These are phyloP conservation scores for Zasmidium cellare DNA, from an alignment of 2,329 filamentous ascomycete species.

Conservation along the genomic window DNA sequence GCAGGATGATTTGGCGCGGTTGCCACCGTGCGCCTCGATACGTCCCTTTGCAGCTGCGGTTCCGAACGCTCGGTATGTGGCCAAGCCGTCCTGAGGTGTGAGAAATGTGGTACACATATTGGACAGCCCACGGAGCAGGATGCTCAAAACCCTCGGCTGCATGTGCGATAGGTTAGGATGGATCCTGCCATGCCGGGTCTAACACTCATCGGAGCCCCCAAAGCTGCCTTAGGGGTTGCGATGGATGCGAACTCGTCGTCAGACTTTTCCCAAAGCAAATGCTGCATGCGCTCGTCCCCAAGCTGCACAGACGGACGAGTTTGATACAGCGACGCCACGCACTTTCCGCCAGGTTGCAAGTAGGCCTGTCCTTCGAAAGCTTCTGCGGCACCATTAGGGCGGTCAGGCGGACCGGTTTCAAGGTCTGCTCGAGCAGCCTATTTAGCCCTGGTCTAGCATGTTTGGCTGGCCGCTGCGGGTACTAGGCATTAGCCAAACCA, in stretches of 20 bases:
- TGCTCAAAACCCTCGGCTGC: background rate
- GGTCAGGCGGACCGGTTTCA: conserved; percentile 21
- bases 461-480: background rate
- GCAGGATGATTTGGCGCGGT: background rate
- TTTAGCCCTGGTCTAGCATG: conserved; percentile 11
- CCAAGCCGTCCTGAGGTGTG: background rate
- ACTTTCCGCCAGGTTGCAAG: conserved; percentile 16
- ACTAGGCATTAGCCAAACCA: background rate
- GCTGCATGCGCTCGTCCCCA: background rate
- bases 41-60: background rate
- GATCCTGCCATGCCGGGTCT: background rate
- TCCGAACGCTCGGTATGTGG: background rate
- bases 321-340: conserved; percentile 19
- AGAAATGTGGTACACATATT: background rate
- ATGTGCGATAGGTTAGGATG: background rate
- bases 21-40: background rate
- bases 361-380: conserved; percentile 17
- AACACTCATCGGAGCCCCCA: background rate
- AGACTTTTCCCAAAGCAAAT: background rate
- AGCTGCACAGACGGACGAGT: conserved; percentile 13
- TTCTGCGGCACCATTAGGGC: conserved; percentile 16
- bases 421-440: conserved; percentile 15
- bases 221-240: too few species aligned
- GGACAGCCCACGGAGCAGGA: background rate
- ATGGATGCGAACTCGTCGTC: background rate